phyloP scores from a whole-genome alignment of 495 filamentous ascomycete species.

The Penicillium soppii region DNA sequence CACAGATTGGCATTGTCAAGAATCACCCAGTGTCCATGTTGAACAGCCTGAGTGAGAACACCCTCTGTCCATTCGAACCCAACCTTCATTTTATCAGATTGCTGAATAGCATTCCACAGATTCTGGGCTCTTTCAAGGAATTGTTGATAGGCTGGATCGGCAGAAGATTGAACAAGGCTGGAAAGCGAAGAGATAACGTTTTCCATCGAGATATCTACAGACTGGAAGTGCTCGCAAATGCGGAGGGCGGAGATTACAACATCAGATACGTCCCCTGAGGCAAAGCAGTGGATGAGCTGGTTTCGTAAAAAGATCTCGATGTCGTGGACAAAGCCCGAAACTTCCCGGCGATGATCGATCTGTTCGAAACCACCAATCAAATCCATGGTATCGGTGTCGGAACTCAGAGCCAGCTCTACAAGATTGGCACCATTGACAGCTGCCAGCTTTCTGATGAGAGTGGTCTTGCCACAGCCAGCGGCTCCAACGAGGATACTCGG shows the following conservation, averaged over 20 bases:
- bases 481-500: slow-evolving; percentile 86
- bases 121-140: slow-evolving; percentile 34
- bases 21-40: slow-evolving; percentile 87
- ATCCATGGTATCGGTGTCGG: slow-evolving; percentile 95
- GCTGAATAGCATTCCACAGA: slow-evolving; percentile 42
- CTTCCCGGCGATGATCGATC: slow-evolving; percentile 71
- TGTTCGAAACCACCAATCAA: slow-evolving; percentile 97
- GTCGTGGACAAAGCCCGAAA: slow-evolving; percentile 53
- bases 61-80: slow-evolving; percentile 97
- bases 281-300: slow-evolving; percentile 50
- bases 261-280: slow-evolving; percentile 36
- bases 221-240: slow-evolving; percentile 35
- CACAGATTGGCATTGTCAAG: slow-evolving; percentile 98
- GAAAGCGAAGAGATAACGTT: slow-evolving; percentile 34
- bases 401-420: slow-evolving; percentile 78
- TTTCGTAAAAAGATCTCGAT: slow-evolving; percentile 55
- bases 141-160: slow-evolving; percentile 30
- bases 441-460: slow-evolving; percentile 75
- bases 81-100: slow-evolving; percentile 59
- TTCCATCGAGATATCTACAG: slow-evolving; percentile 32
- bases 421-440: slow-evolving; percentile 69
- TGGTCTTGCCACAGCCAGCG: slow-evolving; percentile 84
- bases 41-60: slow-evolving; percentile 79
- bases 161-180: slow-evolving; percentile 27
- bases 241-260: slow-evolving; percentile 31